Base-by-base conservation (phyloP, 208 protist genomes). In the Leishmania tarentolae region DNA sequence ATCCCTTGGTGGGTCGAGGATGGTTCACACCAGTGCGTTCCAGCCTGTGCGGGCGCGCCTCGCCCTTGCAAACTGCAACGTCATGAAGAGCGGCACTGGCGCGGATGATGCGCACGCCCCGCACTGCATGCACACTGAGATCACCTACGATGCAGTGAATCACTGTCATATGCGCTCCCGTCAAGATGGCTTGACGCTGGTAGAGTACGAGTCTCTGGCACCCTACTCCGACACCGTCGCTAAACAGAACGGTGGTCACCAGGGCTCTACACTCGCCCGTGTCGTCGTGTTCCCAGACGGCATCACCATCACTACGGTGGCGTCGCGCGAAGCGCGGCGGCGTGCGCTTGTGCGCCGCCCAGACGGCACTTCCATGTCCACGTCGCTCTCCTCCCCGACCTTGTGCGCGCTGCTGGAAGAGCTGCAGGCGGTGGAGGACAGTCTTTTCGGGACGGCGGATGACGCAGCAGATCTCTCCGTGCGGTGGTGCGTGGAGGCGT, bases 401-500 rank as follows among this genome's bases (percentile, higher is more conserved):
- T 44, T 86, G 72, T 82, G 82, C 46, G 78, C 78, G 2, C 59
- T 86, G 74, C 52, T 86, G 74, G 74, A 82, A 70, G 82, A 86
- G 66, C 42, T 81, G 56, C 50, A 82, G 46, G 78, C 74, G 15
- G 72, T 86, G 11, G 82, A 86, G 78, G 46, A 72, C 3, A 72
- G 68, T 13, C 78, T 86, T 3, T 80, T 86, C 19, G 73, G 72
- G n/a, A 44, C n/a, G 28, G 69, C 15, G 11, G 76, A 11, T 6
- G 61, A 82, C 42, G 46, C 59, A 6, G 57, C 37, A 7, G 73
- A 31, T 85, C 76, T 68, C 53, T 79, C 83, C n/a, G 86, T 93
- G 50, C 88, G 82, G 71, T 97, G 88, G 78, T 92, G 88, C 69
- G 77, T 97, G 24, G 94, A 97, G 75, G 91, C 88, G 0, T 78